Conservation (phyloP, 176 grass and related monocot species). For the Ananas comosus region DNA sequence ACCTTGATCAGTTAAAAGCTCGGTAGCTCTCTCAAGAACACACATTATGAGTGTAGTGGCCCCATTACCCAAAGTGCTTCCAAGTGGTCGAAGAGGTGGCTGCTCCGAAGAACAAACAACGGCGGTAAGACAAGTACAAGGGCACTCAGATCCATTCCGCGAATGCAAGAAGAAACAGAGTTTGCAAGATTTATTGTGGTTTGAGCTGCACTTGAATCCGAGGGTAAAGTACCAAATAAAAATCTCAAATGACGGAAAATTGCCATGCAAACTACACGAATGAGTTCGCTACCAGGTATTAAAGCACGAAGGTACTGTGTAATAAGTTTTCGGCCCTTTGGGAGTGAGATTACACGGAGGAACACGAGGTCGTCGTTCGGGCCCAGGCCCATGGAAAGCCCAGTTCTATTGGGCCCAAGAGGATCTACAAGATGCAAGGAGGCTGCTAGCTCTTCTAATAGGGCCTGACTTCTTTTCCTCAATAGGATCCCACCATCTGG, state of each 20-base stretch:
- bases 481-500: constrained; percentile 17
- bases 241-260: constrained; percentile 38
- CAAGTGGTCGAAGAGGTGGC: constrained; percentile 33
- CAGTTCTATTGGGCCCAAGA: constrained; percentile 17
- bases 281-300: constrained; percentile 24
- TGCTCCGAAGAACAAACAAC: constrained; percentile 40
- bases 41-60: constrained; percentile 24
- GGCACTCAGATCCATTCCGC: constrained; percentile 23
- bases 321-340: constrained; percentile 33
- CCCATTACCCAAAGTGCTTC: constrained; percentile 30
- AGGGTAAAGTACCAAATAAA: constrained; percentile 25
- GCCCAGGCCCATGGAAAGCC: constrained; percentile 1
- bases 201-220: constrained; percentile 19
- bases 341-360: constrained; percentile 27
- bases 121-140: constrained; percentile 34
- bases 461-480: constrained; percentile 23
- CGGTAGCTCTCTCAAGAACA: constrained; percentile 23
- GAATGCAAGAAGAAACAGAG: constrained; percentile 22
- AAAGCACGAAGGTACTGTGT: constrained; percentile 24
- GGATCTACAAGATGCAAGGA: constrained; percentile 35
- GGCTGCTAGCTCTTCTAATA: constrained; percentile 28
- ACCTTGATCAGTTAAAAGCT: constrained; percentile 19
- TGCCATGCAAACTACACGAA: constrained; percentile 35
- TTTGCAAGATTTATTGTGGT: constrained; percentile 19
- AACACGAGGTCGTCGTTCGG: constrained; percentile 34